Conservation (phyloP, 108 stramenopile genomes). For the Cyclostephanos tholiformis region DNA sequence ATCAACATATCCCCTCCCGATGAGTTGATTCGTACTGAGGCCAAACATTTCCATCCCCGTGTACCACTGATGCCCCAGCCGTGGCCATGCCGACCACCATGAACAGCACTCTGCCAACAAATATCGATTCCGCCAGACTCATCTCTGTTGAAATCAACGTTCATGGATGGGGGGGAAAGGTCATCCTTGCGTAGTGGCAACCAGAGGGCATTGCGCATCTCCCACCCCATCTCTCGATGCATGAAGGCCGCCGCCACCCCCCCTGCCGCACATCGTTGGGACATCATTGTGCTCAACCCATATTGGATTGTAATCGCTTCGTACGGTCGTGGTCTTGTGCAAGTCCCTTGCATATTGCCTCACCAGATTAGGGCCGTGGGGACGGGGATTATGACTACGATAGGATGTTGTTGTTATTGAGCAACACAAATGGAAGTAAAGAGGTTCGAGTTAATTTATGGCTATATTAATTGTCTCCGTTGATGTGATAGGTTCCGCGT, state of each 20-base stretch:
- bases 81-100: slow-evolving; percentile 40
- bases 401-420: not conserved
- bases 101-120: slow-evolving; percentile 33
- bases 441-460: too few species aligned
- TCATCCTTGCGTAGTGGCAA: slow-evolving; percentile 69
- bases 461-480: too few species aligned
- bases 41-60: slow-evolving; percentile 34
- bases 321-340: slow-evolving; percentile 58
- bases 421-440: too few species aligned
- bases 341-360: slow-evolving; percentile 33
- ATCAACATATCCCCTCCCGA: slow-evolving; percentile 73
- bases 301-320: slow-evolving; percentile 69
- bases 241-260: not conserved
- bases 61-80: slow-evolving; percentile 49
- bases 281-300: slow-evolving; percentile 40
- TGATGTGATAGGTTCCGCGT: too few species aligned
- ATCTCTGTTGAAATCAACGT: slow-evolving; percentile 59
- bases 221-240: not conserved
- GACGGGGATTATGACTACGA: not conserved
- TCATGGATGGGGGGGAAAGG: slow-evolving; percentile 46
- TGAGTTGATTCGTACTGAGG: slow-evolving; percentile 53
- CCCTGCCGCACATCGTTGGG: too few species aligned
- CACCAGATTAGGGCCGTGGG: slow-evolving; percentile 13
- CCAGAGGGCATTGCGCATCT: slow-evolving; percentile 47
- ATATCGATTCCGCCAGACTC: slow-evolving; percentile 31